Evolutionary conservation across 2,329 filamentous ascomycete species (phyloP), one percentile per base, ranked within the genome.

Genomic region (Kalmusia sp.): DNA sequence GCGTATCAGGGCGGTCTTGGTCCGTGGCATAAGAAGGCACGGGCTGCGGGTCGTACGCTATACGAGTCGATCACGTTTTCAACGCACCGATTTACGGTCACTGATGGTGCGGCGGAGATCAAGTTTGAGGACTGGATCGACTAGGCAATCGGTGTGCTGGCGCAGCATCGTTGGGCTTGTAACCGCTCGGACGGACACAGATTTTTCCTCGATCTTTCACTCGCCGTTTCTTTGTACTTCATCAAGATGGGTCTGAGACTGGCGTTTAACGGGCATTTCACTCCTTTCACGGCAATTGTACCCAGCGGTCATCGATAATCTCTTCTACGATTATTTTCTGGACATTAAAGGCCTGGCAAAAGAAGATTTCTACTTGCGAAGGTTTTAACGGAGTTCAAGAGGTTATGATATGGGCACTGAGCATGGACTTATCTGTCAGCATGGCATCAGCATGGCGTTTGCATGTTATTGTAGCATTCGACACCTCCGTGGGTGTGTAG

Each of bases 91-190:
- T 71, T 96, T 65, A 83, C 85, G 30, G 83, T 96, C 57, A 79
- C 81, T 21, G 87, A 93, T 66, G 84, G 83, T 15, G 84, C 83
- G 31, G 72, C 80, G 58, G 80, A 77, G 38, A 95, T 90, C 87
- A 40, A 3, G n/a, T 67, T 73, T 48, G 72, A 70, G 54, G 65
- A 69, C 2, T 73, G 65, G 62, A 39, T n/a, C n/a, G n/a, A n/a
- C n/a, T n/a, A n/a, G 49, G 46, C 52, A 57, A 14, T 62, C 4
- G 37, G 28, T 25, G 1, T 15, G 3, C 33, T 47, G 25, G 31
- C 15, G 27, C 8, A 19, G 8, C 1, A 22, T 22, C n/a, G n/a
- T n/a, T 28, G 39, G 11, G 25, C 4, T 19, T 4, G 8, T 30
- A 6, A 3, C n/a, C 8, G 27, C 27, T 31, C n/a, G 7, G 7